phyloP scores from a whole-genome alignment of 2,329 filamentous ascomycete species.

The Cercospora sp. region DNA sequence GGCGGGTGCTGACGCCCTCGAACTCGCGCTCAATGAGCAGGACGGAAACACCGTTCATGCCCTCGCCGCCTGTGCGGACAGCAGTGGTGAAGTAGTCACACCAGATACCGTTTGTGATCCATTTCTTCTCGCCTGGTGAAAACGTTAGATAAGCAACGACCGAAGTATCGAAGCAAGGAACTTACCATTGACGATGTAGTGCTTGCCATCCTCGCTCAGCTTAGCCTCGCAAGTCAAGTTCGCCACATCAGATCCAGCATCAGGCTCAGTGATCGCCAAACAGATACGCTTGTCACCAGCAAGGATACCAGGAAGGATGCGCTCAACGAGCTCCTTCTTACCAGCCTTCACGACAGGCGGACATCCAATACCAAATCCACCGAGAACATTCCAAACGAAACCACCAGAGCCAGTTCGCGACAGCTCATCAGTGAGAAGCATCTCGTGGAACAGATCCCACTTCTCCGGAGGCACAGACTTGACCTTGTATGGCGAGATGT shows the following conservation, averaged over 20 bases:
- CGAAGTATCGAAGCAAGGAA: not conserved
- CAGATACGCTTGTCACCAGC: constrained; percentile 96
- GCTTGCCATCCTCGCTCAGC: constrained; percentile 90
- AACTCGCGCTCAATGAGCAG: constrained; percentile 85
- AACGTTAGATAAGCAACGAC: not conserved
- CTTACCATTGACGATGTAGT: constrained; percentile 93
- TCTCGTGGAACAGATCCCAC: constrained; percentile 98
- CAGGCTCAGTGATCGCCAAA: constrained; percentile 91
- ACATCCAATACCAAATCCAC: constrained; percentile 93
- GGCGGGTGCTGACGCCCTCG: constrained; percentile 85
- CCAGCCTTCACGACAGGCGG: constrained; percentile 92
- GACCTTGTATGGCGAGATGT: constrained; percentile 70
- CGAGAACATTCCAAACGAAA: constrained; percentile 94
- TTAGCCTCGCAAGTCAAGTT: constrained; percentile 96
- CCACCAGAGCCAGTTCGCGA: constrained; percentile 86
- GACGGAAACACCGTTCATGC: constrained; percentile 90
- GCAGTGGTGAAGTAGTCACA: constrained; percentile 96
- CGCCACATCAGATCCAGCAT: constrained; percentile 92
- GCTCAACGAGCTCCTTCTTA: constrained; percentile 77
- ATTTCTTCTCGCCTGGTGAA: constrained; percentile 21
- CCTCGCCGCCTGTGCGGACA: constrained; percentile 74
- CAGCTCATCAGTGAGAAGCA: constrained; percentile 92
- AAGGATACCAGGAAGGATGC: constrained; percentile 84
- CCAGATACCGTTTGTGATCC: constrained; percentile 53
- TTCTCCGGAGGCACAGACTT: constrained; percentile 79